Conservation (phyloP, 345 rosid genomes). For the Linum tenue region DNA sequence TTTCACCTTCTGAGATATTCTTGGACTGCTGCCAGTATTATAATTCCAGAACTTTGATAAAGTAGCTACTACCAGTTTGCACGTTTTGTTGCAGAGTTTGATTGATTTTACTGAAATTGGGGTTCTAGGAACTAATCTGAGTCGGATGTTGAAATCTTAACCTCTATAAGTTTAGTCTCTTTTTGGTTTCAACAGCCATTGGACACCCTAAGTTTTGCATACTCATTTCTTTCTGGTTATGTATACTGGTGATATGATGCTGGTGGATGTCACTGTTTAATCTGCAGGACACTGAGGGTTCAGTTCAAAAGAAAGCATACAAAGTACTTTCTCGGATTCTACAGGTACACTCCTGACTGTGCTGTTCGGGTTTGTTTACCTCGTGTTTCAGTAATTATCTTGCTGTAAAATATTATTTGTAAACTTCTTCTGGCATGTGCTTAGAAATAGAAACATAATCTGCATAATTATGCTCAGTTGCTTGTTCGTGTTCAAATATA, state of each 20-base stretch:
- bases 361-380: not conserved
- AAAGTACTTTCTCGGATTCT: conserved; percentile 75
- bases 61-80: not conserved
- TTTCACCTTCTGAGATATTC: not conserved
- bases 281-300: conserved; percentile 64
- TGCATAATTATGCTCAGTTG: no score
- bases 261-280: not conserved
- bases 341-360: conserved; percentile 36
- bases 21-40: not conserved
- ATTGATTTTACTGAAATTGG: no score
- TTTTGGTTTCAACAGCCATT: no score
- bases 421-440: not conserved
- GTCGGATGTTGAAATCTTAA: not conserved
- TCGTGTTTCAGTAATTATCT: no score
- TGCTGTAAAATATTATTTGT: not conserved
- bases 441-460: no score
- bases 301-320: conserved; percentile 87
- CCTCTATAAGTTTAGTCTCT: no score
- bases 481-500: no score
- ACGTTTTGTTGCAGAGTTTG: not conserved
- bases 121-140: not conserved
- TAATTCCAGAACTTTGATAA: no score
- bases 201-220: not conserved
- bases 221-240: not conserved
- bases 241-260: not conserved